A percentile compares a stretch with the other conserved stretches of the same genome.
Conservation (phyloP, 2,329 filamentous ascomycete genomes). For the Cercospora sojina region DNA sequence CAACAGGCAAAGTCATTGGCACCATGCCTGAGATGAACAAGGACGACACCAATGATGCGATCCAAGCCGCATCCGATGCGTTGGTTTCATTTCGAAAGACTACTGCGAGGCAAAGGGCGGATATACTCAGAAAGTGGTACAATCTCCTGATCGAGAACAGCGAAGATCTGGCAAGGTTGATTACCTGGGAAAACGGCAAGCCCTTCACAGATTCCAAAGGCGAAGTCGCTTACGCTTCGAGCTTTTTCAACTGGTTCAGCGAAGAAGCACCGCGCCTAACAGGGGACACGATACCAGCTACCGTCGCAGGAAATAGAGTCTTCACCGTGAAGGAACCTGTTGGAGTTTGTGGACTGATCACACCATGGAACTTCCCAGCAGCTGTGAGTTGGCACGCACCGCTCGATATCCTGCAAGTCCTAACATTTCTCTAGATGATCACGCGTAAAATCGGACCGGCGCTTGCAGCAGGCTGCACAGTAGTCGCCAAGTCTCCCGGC, state of each 20-base stretch:
- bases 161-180: conserved; percentile 77
- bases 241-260: conserved; percentile 78
- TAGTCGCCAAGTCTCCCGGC: conserved; percentile 68
- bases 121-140: conserved; percentile 76
- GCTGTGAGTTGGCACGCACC: not conserved
- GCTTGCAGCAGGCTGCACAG: conserved; percentile 40
- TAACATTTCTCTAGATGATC: conserved; percentile 21
- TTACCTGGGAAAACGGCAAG: conserved; percentile 91
- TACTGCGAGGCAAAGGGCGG: conserved; percentile 72
- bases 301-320: conserved; percentile 69
- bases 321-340: conserved; percentile 80
- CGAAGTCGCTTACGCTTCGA: conserved; percentile 70
- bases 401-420: not conserved
- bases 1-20: conserved; percentile 76
- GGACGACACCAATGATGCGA: conserved; percentile 76
- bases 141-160: conserved; percentile 74
- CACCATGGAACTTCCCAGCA: conserved; percentile 54
- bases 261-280: conserved; percentile 74
- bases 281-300: conserved; percentile 72
- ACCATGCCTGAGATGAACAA: conserved; percentile 80
- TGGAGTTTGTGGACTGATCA: conserved; percentile 78
- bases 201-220: conserved; percentile 71
- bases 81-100: conserved; percentile 68
- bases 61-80: conserved; percentile 76
- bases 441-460: conserved; percentile 20